Base-by-base conservation (phyloP, 148 eudicot species). In the Cornus controversa region DNA sequence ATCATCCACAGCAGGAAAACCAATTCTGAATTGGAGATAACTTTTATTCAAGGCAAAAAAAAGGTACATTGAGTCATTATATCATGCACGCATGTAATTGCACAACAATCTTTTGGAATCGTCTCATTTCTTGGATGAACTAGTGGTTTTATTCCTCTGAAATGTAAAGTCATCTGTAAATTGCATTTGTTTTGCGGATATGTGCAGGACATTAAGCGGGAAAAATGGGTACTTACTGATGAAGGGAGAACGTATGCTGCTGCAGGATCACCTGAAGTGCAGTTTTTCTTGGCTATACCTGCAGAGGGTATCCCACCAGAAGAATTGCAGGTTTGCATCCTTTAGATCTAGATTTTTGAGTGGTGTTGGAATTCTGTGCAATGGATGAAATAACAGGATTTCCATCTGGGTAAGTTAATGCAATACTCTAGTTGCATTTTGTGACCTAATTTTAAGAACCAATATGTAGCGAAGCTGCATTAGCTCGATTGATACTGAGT, bases 261-360 rank as follows among this genome's bases (percentile, higher is more conserved):
- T 72, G 80, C 84, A 65, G 94, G 97, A 24, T 93, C 99, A 63
- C 98, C 99, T 24, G 97, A 96, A 89, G 80, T 86, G 64, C 97
- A 88, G 73, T 80, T 93, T 70, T 87, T 89, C 78, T 66, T 50
- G 70, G 94, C 97, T 74, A 84, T 96, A 82, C 97, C 98, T 73
- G 82, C 88, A 15, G 92, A 88, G 80, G 99, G 99, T 45, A 92
- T 92, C 64, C 67, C 97, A 64, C 85, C 76, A 13, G 89, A 71
- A 72, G 90, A 87, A 67, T 86, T 96, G 86, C 87, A 90, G 98
- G 99, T 96, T 75, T 37, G 3, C 20, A 2, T 10, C 69, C 42
- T 28, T 29, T 25, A 80, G 26, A 67, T 73, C 16, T 74, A 36
- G 24, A 4, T 66, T 4, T 50, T 2, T 27, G 14, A 3, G 6